Evolutionary conservation across 2,329 filamentous ascomycete genomes (phyloP).

Genomic region (Pyrenophora teres): DNA sequence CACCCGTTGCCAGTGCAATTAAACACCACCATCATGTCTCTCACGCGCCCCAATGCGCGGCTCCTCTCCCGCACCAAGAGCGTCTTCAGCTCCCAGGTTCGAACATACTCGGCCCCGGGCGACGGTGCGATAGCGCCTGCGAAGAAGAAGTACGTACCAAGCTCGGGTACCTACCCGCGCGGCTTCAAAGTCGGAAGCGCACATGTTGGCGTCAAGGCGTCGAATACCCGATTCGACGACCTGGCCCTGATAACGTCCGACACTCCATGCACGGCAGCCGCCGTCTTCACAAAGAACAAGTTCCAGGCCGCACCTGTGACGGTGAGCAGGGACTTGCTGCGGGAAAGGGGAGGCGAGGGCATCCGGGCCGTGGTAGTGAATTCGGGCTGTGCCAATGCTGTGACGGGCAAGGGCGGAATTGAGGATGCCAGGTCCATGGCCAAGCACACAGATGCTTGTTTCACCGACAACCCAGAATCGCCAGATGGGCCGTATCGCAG

Average conservation of each 20-base stretch:
- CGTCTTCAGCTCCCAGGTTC: constrained; percentile 46
- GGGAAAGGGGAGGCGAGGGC: constrained; percentile 67
- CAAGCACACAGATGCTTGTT: constrained; percentile 71
- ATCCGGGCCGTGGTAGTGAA: constrained; percentile 88
- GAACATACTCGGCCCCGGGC: constrained; percentile 64
- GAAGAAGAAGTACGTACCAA: constrained; percentile 90
- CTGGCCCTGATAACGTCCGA: constrained; percentile 88
- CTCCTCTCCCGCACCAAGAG: constrained; percentile 32
- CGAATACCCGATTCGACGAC: constrained; percentile 89
- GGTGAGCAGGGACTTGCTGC: constrained; percentile 75
- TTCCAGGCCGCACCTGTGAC: constrained; percentile 97
- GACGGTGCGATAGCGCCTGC: constrained; percentile 69
- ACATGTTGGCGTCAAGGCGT: constrained; percentile 90
- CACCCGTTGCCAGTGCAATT: neutral
- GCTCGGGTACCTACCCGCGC: constrained; percentile 81
- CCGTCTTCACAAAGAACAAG: constrained; percentile 97
- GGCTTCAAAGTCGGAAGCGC: constrained; percentile 87
- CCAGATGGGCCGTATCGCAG: constrained; percentile 62
- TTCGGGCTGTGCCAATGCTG: constrained; percentile 95
- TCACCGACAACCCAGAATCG: constrained; percentile 45
- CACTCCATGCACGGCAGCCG: constrained; percentile 80
- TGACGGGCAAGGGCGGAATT: constrained; percentile 86
- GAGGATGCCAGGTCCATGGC: constrained; percentile 90
- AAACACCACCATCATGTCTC: constrained; percentile 29
- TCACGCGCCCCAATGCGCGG: constrained; percentile 37